Percentiles rank a stretch among this genome's conserved stretches.
Evolutionary conservation across 176 grass and related monocot species (phyloP).

Genomic region (Bolboschoenus planiculmis): DNA sequence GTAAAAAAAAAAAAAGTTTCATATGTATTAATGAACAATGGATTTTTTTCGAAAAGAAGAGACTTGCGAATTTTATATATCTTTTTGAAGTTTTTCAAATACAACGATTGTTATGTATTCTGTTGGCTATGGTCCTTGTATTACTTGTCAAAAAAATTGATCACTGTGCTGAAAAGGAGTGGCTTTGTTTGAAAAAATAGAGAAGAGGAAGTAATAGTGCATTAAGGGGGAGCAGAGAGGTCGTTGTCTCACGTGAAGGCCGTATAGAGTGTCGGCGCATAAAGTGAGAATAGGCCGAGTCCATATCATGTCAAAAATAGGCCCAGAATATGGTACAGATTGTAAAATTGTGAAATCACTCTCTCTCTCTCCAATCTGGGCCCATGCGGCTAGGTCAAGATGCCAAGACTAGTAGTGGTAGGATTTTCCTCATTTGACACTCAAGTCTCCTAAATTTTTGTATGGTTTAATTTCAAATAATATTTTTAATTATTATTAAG

Average conservation of each 20-base stretch:
- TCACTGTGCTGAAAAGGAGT: too few relatives aligned
- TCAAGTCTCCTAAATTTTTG: too few relatives aligned
- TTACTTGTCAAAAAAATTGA: too few relatives aligned
- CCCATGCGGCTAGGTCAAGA: background rate
- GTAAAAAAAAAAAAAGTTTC: too few relatives aligned
- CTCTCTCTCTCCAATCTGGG: background rate
- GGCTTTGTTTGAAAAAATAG: background rate
- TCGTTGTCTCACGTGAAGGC: background rate
- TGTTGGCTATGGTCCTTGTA: too few relatives aligned
- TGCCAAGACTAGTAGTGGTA: background rate
- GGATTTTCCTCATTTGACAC: background rate
- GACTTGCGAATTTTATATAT: too few relatives aligned
- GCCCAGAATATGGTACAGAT: background rate
- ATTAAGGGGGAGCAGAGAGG: background rate
- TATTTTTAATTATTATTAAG: too few relatives aligned
- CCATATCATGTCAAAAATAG: background rate
- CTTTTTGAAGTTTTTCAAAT: too few relatives aligned
- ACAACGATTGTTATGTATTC: too few relatives aligned
- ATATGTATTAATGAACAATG: too few relatives aligned
- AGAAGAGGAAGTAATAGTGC: background rate
- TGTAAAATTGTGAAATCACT: background rate
- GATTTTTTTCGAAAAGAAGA: too few relatives aligned
- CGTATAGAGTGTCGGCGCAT: background rate
- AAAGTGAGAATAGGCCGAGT: background rate
- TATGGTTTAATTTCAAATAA: too few relatives aligned